phyloP scores from a whole-genome alignment of 1,284 basidiomycete species.

The Cutaneotrichosporon cavernicola region DNA sequence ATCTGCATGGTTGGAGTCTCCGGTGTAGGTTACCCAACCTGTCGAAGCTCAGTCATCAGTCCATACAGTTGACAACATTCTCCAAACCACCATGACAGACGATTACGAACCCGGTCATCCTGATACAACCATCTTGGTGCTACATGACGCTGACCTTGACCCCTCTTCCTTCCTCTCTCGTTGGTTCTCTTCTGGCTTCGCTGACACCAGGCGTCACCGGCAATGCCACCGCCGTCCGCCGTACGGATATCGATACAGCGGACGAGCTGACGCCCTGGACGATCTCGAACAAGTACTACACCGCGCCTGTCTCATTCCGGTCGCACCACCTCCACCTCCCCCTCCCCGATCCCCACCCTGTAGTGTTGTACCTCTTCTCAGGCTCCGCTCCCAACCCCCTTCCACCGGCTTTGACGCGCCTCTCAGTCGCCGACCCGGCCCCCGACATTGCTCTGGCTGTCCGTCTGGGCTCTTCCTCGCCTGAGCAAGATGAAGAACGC shows the following conservation, averaged over 20 bases:
- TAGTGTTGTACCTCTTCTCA: constrained; percentile 33
- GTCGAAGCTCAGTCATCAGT: neutral
- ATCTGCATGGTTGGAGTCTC: neutral
- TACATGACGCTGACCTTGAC: constrained; percentile 28
- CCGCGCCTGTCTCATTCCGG: constrained; percentile 69
- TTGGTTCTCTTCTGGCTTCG: neutral
- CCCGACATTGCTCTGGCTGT: constrained; percentile 44
- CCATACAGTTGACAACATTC: neutral
- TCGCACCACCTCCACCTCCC: constrained; percentile 44
- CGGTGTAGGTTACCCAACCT: constrained; percentile 12
- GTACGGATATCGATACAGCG: neutral
- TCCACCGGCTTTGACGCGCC: constrained; percentile 31
- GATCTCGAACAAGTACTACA: constrained; percentile 80
- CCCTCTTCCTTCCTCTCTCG: constrained; percentile 32
- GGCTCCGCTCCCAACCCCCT: constrained; percentile 30
- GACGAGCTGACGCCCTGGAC: constrained; percentile 62
- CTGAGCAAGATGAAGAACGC: constrained; percentile 29
- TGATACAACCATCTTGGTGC: constrained; percentile 28
- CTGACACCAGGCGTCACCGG: constrained; percentile 22
- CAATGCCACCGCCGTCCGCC: neutral
- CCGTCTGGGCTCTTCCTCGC: constrained; percentile 13
- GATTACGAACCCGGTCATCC: constrained; percentile 3
- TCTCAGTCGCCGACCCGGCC: constrained; percentile 35
- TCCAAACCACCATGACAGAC: neutral
- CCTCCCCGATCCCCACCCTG: constrained; percentile 38